Base-by-base conservation (phyloP, 2,329 filamentous ascomycete species). In the Tolypocladium sp. region DNA sequence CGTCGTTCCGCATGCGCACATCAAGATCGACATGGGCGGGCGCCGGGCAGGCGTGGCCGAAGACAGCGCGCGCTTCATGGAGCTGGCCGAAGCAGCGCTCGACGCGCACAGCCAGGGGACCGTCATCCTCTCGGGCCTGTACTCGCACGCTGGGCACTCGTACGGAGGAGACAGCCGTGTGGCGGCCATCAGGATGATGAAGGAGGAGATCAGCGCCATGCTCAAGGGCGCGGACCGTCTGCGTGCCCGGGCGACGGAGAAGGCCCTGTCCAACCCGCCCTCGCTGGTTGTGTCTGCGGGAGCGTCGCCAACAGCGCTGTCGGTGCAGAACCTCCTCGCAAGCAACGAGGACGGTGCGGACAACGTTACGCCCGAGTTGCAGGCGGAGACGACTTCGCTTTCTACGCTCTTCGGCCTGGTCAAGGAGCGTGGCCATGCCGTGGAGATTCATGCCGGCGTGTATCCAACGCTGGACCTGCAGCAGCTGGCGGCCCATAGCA, bases 401-500 rank as follows among this genome's bases (percentile, higher is more conserved):
- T 60, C 65, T 1, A 41, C 57, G 9, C 58, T 69, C 8, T 62
- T 70, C 38, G 42, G 17, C 3, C 59, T 63, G 3, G 64, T 77
- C 60, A 74, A 66, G 57, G 68, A 63, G 58, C 66, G 70, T 5
- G 74, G 73, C 41, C 76, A 80, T 56, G 71, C 68, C 1, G 77
- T 91, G 33, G 89, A 92, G 69, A 76, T 91, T 2, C 90, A 92
- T 69, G 89, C 89, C 0, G 89, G 89, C 37, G 87, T 90, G 2
- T 93, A 92, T 68, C 84, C 89, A 0, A 78, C 86, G 3, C 80
- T 93, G 10, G 90, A 94, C 70, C 77, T 92, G 65, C 90, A 94
- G 70, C 90, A 94, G 70, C 77, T 93, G 2, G 86, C 89, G 1
- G 90, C 89, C 0, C 83, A 87, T 65, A 86, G 88, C 4, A 68